phyloP scores from a whole-genome alignment of 192 early-diverging fungal genomes.

The Podila horticola region DNA sequence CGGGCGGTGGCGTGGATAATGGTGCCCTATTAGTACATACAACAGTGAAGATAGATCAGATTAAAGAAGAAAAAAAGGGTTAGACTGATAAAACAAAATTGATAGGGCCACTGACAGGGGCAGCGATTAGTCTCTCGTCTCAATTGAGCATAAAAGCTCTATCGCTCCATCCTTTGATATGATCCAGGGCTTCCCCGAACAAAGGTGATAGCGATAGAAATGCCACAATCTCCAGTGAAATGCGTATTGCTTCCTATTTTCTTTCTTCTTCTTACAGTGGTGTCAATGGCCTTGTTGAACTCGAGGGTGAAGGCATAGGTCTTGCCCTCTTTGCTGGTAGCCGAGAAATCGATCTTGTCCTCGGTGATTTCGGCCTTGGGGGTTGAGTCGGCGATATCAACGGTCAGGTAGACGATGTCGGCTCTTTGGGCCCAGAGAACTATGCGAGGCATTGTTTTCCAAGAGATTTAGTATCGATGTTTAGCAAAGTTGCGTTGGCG shows the following conservation, averaged over 20 bases:
- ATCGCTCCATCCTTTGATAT: too few species aligned
- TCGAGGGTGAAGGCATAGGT: slow-evolving; percentile 80
- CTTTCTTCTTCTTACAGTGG: too few species aligned
- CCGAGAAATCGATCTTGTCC: slow-evolving; percentile 71
- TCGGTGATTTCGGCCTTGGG: slow-evolving; percentile 65
- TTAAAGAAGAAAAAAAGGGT: not conserved
- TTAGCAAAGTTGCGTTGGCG: not conserved
- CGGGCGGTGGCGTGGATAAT: slow-evolving; percentile 75
- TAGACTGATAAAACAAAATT: too few species aligned
- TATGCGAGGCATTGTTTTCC: slow-evolving; percentile 1
- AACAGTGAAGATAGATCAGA: not conserved
- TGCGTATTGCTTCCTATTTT: slow-evolving; percentile 62
- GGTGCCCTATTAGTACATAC: slow-evolving; percentile 58
- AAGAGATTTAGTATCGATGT: not conserved
- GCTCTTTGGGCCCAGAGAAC: slow-evolving; percentile 94
- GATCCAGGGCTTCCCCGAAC: too few species aligned
- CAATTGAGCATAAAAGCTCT: too few species aligned
- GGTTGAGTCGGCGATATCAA: slow-evolving; percentile 78
- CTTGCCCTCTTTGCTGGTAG: slow-evolving; percentile 61
- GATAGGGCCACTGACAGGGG: too few species aligned
- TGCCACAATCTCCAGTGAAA: not conserved
- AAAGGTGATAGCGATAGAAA: too few species aligned
- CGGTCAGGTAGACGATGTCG: slow-evolving; percentile 84
- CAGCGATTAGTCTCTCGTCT: too few species aligned
- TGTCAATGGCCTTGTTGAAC: slow-evolving; percentile 76